Base-by-base conservation (phyloP, 495 filamentous ascomycete species). In the Neurospora hispaniola region DNA sequence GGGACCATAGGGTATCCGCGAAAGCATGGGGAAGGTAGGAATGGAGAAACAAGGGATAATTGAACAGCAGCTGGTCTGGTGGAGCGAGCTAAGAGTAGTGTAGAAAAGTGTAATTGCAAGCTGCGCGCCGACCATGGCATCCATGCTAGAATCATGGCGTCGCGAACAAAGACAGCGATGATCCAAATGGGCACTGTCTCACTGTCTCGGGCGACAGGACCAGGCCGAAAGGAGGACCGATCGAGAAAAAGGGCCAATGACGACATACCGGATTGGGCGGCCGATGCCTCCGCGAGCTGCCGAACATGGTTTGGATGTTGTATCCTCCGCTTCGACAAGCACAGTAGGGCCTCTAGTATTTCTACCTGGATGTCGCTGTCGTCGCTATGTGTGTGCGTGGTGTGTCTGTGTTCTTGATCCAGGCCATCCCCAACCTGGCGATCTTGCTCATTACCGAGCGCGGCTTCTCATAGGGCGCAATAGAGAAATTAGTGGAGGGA, bases 231-330 rank as follows among this genome's bases (percentile, higher is more conserved):
- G 54, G 54, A 66, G 54, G 27, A 35, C 14, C 35, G 18, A 35
- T 27, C 35, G 18, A 66, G 23, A 62, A 42, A 70, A 70, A 59
- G 71, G 54, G 43, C 27, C 74, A 74, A 80, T 80, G 80, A 79
- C 77, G 78, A 84, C 84, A 83, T 85, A 85, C 84, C 79, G 77
- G 80, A 75, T 81, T 78, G 31, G 82, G 81, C 72, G 79, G 78
- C 54, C 83, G 81, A 76, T 84, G 82, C 76, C 79, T 81, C 77
- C 82, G 81, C 73, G 82, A 82, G 73, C 54, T 66, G 27, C 78
- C 81, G 78, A 85, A 85, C 84, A 85, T 85, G 46, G 72, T 81
- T 75, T 71, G 72, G 72, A 73, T 71, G 72, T 39, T 42, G 48
- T 71, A 71, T 69, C 73, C 46, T 48, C 72, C 54, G 75, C 54